A percentile compares a stretch with the other conserved stretches of the same genome.
phyloP scores from a whole-genome alignment of 2,329 filamentous ascomycete species.

The Ascochyta rabiei region DNA sequence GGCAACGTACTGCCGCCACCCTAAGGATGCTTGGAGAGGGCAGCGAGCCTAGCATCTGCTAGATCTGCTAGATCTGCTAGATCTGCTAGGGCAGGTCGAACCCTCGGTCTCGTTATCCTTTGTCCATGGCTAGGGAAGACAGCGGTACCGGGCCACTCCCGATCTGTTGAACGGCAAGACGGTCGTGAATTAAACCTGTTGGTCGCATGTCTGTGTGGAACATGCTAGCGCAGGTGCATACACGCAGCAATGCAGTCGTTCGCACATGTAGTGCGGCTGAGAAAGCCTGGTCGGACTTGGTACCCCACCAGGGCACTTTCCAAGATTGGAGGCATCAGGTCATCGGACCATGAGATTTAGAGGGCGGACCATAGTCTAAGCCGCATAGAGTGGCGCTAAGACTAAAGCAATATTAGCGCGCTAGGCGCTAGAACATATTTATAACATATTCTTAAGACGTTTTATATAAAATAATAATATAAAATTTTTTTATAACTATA shows the following conservation, averaged over 20 bases:
- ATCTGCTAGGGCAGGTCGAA: background rate
- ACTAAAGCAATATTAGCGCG: no score
- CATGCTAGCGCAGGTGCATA: background rate
- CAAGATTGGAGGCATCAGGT: background rate
- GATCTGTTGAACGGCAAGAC: background rate
- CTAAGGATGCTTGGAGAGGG: background rate
- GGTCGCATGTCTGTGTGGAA: no score
- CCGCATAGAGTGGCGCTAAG: no score
- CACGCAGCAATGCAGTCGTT: conserved; percentile 6
- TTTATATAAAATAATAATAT: no score
- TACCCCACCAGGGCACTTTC: conserved; percentile 1
- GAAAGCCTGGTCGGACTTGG: background rate
- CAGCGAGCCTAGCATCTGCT: background rate
- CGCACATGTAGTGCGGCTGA: conserved; percentile 22
- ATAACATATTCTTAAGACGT: no score
- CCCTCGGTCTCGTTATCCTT: background rate
- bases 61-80: no score
- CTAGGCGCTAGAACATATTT: no score
- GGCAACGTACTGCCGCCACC: no score
- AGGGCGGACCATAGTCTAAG: no score
- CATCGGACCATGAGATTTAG: no score
- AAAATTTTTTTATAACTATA: no score
- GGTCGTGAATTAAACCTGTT: no score
- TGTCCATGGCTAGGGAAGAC: background rate
- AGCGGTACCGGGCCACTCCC: conserved; percentile 11